Percentiles rank a stretch among this genome's conserved stretches.
These are phyloP conservation scores for Lenzites betulinus DNA, from an alignment of 768 basidiomycete species.

Conservation along the genomic window DNA sequence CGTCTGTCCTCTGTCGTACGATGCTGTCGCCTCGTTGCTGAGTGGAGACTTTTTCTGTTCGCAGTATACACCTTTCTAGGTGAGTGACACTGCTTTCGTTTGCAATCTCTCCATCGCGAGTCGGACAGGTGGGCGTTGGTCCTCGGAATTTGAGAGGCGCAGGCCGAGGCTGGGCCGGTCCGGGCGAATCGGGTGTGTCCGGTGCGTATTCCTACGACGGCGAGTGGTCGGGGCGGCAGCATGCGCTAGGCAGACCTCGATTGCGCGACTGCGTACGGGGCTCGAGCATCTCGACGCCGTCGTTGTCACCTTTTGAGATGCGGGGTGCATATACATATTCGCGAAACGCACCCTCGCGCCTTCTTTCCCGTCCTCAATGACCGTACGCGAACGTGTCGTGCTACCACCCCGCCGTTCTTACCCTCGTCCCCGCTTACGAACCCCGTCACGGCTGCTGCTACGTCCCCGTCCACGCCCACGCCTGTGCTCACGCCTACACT, in stretches of 20 bases:
- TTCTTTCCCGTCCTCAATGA: conserved; percentile 1
- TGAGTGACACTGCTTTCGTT: conserved; percentile 8
- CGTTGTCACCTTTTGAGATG: not conserved
- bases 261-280: conserved; percentile 1
- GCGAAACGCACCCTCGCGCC: not conserved
- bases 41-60: conserved; percentile 10
- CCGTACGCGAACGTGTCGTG: not conserved
- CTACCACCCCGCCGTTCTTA: not conserved
- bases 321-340: conserved; percentile 11
- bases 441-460: not conserved
- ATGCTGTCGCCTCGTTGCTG: conserved; percentile 8
- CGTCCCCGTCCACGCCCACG: not conserved
- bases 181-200: conserved; percentile 11
- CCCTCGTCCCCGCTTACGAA: not conserved
- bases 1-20: conserved; percentile 7
- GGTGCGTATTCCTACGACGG: not conserved
- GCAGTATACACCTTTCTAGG: conserved; percentile 30
- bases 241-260: conserved; percentile 5
- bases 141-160: conserved; percentile 2
- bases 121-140: conserved; percentile 5
- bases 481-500: not conserved
- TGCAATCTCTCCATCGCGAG: not conserved
- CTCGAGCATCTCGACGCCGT: conserved; percentile 6
- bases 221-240: conserved; percentile 1
- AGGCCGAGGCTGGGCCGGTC: conserved; percentile 6